Evolutionary conservation across 2,329 filamentous ascomycete genomes (phyloP), one percentile per base, ranked within the genome.

Genomic region (Fusarium chuoi): DNA sequence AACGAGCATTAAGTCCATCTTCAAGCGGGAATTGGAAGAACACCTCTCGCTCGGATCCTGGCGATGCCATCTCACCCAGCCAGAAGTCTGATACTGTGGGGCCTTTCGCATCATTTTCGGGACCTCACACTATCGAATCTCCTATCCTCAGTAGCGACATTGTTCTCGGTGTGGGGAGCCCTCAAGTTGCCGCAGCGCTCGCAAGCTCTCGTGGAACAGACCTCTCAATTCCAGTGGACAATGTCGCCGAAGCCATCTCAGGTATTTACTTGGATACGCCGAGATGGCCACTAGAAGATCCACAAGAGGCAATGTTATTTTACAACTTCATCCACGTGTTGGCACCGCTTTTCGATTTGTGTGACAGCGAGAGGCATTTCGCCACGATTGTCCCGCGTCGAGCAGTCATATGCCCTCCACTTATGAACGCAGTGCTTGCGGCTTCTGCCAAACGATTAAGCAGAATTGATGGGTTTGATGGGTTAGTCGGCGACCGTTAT

Each of bases 381-480:
- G 77, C 78, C 28, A 79, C 75, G 1, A 73, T 79, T 14, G 78
- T 80, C 5, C 78, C 78, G 4, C 76, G 71, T 39, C 70, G 78
- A 57, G 78, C 78, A 14, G 73, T 75, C 11, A 65, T 65, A 18
- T 80, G 78, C 10, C 78, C 78, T 6, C 78, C 77, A 7, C 65
- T 80, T 14, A 73, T 79, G 72, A 79, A 80, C 22, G 77, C 78
- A 33, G 70, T 80, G 11, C 74, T 80, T 22, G 74, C 78, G 26
- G 78, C 76, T 42, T 78, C 78, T 12, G 77, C 78, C 33, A 80
- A 79, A 46, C 64, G 76, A 8, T 33, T 80, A 15, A 75, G 71
- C 24, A 67, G 78, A 30, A 71, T 74, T 2, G 62, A 66, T 20
- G 71, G 69, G 2, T 77, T 79, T 10, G 75, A 80, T 28, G 67